Evolutionary conservation across 768 basidiomycete species (phyloP), one percentile per base, ranked within the genome.

Genomic region (Tulasnella sp.): DNA sequence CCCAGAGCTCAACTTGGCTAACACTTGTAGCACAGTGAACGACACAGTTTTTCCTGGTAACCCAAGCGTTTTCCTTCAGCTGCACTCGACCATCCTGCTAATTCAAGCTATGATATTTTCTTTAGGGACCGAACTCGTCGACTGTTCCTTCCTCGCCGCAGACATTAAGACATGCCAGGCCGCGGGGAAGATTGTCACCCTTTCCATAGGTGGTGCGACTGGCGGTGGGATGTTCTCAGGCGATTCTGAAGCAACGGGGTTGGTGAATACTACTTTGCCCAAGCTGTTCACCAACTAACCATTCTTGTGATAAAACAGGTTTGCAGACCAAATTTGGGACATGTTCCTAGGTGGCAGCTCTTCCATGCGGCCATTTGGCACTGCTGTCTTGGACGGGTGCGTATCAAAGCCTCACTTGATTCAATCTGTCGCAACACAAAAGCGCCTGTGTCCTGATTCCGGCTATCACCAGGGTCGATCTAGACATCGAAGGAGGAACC

Each of bases 401-500:
- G 34, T 38, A 7, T 5, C 34, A 7, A 38, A 38, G 15, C 34
- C 34, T 5, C 15, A 7, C 34, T 15, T 38, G n/a, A n/a, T n/a
- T n/a, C n/a, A n/a, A n/a, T n/a, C n/a, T n/a, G n/a, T n/a, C n/a
- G n/a, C n/a, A n/a, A n/a, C n/a, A n/a, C n/a, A n/a, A n/a, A n/a
- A n/a, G n/a, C n/a, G n/a, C n/a, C n/a, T n/a, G n/a, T n/a, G n/a
- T 15, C 34, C 34, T 38, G 34, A 38, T n/a, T n/a, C n/a, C n/a
- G n/a, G n/a, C n/a, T n/a, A n/a, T n/a, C n/a, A n/a, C n/a, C 34
- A 38, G 34, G 15, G 62, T 63, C 17, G 85, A 88, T 68, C 73
- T 88, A 30, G 85, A 87, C 66, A 84, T 88, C 62, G 85, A 87
- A 69, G 78, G 80, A 17, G 68, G 71, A n/a, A 74, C 75, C 22